These are phyloP conservation scores for Rhodotorula paludigena DNA, from an alignment of 768 basidiomycete genomes.

Conservation along the genomic window DNA sequence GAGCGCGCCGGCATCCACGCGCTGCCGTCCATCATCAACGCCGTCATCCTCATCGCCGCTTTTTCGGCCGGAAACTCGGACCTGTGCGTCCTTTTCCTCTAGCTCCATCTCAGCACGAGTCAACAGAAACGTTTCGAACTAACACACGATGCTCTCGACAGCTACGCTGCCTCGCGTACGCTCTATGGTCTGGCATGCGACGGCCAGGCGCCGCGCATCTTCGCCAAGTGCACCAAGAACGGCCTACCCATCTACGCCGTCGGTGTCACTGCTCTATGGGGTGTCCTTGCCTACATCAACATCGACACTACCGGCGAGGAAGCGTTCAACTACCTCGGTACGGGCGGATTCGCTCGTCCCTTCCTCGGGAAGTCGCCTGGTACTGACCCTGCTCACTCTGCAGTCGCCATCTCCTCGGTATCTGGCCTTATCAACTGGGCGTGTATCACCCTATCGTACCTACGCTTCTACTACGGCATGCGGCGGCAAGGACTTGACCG, in stretches of 20 bases:
- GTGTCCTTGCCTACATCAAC: constrained; percentile 64
- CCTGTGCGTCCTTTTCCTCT: too few relatives aligned
- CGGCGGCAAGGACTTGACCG: constrained; percentile 75
- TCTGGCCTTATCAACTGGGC: constrained; percentile 63
- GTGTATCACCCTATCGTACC: constrained; percentile 57
- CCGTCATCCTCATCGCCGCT: constrained; percentile 69
- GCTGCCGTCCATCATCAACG: constrained; percentile 65
- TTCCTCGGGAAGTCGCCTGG: neutral
- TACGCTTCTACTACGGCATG: constrained; percentile 79
- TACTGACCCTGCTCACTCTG: neutral
- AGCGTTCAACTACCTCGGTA: constrained; percentile 22
- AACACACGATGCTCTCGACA: too few relatives aligned
- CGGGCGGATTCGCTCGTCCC: neutral
- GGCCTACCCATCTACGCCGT: constrained; percentile 76
- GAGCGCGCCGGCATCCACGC: constrained; percentile 71
- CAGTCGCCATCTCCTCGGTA: constrained; percentile 6
- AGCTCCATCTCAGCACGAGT: too few relatives aligned
- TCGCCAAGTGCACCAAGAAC: constrained; percentile 56
- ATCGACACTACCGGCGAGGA: constrained; percentile 50
- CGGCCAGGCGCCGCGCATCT: constrained; percentile 77
- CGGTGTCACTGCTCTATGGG: constrained; percentile 62
- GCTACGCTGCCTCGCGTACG: constrained; percentile 72
- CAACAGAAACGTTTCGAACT: too few relatives aligned
- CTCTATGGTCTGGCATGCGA: constrained; percentile 76
- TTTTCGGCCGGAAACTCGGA: constrained; percentile 59